Conservation (phyloP, 2,329 filamentous ascomycete genomes). For the Neofusicoccum sp. region DNA sequence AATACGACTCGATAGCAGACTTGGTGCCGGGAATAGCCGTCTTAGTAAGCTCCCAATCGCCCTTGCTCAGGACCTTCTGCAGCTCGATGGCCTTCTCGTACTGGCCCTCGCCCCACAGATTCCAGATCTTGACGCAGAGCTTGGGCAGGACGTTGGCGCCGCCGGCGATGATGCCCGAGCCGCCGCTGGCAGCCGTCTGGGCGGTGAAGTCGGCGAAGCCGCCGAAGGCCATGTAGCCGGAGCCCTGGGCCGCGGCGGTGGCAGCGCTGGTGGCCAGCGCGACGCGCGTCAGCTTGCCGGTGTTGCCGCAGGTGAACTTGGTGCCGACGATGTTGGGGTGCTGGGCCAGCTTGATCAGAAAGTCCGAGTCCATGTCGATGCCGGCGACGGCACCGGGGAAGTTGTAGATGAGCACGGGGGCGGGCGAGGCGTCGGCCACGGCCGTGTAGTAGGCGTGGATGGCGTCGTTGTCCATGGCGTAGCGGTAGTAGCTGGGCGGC, state of each 20-base stretch:
- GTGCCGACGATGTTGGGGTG: constrained; percentile 86
- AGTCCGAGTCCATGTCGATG: constrained; percentile 87
- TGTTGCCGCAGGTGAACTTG: constrained; percentile 92
- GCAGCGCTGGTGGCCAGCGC: constrained; percentile 72
- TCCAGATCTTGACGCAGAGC: constrained; percentile 76
- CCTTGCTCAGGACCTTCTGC: constrained; percentile 76
- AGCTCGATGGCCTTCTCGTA: constrained; percentile 72
- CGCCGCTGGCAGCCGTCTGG: constrained; percentile 77
- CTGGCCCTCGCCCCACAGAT: constrained; percentile 73
- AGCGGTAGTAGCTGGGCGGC: constrained; percentile 81
- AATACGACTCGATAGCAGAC: constrained; percentile 77
- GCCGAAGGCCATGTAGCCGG: constrained; percentile 78
- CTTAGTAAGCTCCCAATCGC: constrained; percentile 84
- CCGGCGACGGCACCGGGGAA: constrained; percentile 86
- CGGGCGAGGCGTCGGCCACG: constrained; percentile 73
- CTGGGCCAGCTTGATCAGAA: constrained; percentile 75
- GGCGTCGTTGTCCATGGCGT: constrained; percentile 72
- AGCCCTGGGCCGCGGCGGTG: constrained; percentile 57
- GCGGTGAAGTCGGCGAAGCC: constrained; percentile 87
- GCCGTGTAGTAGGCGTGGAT: constrained; percentile 73
- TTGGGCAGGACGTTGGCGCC: constrained; percentile 86
- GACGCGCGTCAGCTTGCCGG: constrained; percentile 84
- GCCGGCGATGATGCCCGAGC: constrained; percentile 82
- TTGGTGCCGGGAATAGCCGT: constrained; percentile 85
- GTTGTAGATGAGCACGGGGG: constrained; percentile 87